Evolutionary conservation across 1,284 basidiomycete species (phyloP), one percentile per base, ranked within the genome.

Genomic region (Trichosporon ovoides): DNA sequence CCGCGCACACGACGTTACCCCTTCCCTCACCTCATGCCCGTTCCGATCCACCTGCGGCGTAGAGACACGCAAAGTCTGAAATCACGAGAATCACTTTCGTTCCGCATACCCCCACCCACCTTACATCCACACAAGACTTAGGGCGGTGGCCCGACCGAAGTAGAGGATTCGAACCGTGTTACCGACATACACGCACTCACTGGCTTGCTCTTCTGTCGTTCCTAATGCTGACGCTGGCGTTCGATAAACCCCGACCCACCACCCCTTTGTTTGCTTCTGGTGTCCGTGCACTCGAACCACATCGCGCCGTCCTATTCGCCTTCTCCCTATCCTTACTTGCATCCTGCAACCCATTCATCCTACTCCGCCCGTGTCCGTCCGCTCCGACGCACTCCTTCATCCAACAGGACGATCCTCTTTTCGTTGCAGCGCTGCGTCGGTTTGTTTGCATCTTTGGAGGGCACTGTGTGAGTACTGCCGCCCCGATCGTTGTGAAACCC

Each of bases 291-390:
- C 43, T 31, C 28, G 43, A 48, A n/a, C 43, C 43, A 22, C 43
- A 22, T 24, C n/a, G 43, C 43, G 43, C 18, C 43, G 43, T 22
- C 43, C 43, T 46, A 28, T 48, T 48, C 43, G 28, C 24, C 43
- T 28, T 31, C 28, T 28, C 28, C n/a, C 43, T 48, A 16, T 48
- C 43, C 43, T 48, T 48, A 48, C 43, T 38, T 48, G 43, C 43
- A 48, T 24, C 43, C 43, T 48, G 24, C 24, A 16, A 28, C 13
- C 24, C 43, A 48, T 22, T 31, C 38, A 22, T 48, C 43, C 43
- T 48, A 48, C 43, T 22, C 43, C 43, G 43, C 43, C 43, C 43
- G 43, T 28, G 22, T 48, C 43, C 43, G 43, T 48, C 43, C 24
- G 28, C 22, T 24, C 43, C 43, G 43, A 48, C 43, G 43, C 43